Percentiles rank a stretch among this genome's conserved stretches.
phyloP scores from a whole-genome alignment of 2,329 filamentous ascomycete species.

The Tricladium varicosporioides region DNA sequence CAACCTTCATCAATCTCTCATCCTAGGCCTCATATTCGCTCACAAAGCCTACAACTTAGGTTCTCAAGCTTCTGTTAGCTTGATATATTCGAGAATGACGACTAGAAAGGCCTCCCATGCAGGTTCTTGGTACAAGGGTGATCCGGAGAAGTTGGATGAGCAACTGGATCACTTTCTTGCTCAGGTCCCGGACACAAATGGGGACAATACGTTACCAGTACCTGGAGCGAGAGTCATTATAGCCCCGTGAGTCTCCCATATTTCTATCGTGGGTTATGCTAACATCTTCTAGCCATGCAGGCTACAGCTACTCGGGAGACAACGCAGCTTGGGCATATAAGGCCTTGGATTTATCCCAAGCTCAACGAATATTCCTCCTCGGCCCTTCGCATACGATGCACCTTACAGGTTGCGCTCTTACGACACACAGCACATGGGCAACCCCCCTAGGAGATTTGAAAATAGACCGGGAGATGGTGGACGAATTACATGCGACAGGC shows the following conservation, averaged over 20 bases:
- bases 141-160: constrained; percentile 54
- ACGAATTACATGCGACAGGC: constrained; percentile 49
- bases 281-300: constrained; percentile 70
- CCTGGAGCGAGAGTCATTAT: constrained; percentile 80
- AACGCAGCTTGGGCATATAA: constrained; percentile 96
- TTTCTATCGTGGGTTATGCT: constrained; percentile 4
- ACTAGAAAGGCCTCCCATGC: constrained; percentile 69
- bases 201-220: constrained; percentile 62
- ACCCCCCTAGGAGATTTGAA: constrained; percentile 72
- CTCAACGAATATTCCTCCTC: constrained; percentile 86
- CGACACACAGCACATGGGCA: constrained; percentile 66
- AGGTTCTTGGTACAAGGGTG: constrained; percentile 79
- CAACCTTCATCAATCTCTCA: no score
- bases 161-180: constrained; percentile 76
- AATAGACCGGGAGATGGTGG: constrained; percentile 59
- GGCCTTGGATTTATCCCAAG: constrained; percentile 74
- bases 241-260: constrained; percentile 68
- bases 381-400: constrained; percentile 90
- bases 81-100: constrained; percentile 27
- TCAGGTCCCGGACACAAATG: constrained; percentile 64
- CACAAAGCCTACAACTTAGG: no score
- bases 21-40: no score
- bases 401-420: constrained; percentile 73
- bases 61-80: no score
- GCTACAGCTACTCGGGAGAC: constrained; percentile 86